phyloP scores from a whole-genome alignment of 2,329 filamentous ascomycete genomes.

The Penicillium sp. region DNA sequence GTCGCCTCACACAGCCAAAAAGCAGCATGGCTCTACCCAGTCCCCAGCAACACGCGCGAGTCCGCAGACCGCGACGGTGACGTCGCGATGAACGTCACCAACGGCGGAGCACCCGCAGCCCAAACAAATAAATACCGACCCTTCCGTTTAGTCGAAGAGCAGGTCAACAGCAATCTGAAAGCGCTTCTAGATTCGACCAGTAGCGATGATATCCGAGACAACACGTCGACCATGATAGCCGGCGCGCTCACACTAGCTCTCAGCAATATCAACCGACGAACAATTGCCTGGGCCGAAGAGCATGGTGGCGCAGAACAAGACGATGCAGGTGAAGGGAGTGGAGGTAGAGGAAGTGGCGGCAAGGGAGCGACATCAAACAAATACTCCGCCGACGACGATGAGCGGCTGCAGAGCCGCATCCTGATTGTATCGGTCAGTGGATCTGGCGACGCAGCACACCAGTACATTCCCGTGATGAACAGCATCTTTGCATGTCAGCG shows the following conservation, averaged over 20 bases:
- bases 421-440: slow-evolving; percentile 88
- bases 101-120: slow-evolving; percentile 28
- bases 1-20: slow-evolving; percentile 86
- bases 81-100: slow-evolving; percentile 57
- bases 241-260: slow-evolving; percentile 89
- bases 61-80: slow-evolving; percentile 48
- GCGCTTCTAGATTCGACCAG: slow-evolving; percentile 71
- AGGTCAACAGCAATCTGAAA: slow-evolving; percentile 72
- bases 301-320: slow-evolving; percentile 46
- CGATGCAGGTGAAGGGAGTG: slow-evolving; percentile 36
- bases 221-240: slow-evolving; percentile 81
- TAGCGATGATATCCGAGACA: slow-evolving; percentile 56
- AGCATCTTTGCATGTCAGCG: slow-evolving; percentile 93
- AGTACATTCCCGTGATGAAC: slow-evolving; percentile 99
- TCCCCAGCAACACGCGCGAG: slow-evolving; percentile 23
- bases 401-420: slow-evolving; percentile 73
- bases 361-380: slow-evolving; percentile 27
- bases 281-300: slow-evolving; percentile 63
- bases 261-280: slow-evolving; percentile 83
- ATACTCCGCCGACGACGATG: slow-evolving; percentile 27
- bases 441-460: slow-evolving; percentile 78
- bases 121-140: slow-evolving; percentile 89
- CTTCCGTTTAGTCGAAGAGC: slow-evolving; percentile 82
- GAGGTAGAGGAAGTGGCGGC: slow-evolving; percentile 18
- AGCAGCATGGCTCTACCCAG: slow-evolving; percentile 87